Evolutionary conservation across 2,329 filamentous ascomycete species (phyloP).

Genomic region (Fusarium drepaniforme): DNA sequence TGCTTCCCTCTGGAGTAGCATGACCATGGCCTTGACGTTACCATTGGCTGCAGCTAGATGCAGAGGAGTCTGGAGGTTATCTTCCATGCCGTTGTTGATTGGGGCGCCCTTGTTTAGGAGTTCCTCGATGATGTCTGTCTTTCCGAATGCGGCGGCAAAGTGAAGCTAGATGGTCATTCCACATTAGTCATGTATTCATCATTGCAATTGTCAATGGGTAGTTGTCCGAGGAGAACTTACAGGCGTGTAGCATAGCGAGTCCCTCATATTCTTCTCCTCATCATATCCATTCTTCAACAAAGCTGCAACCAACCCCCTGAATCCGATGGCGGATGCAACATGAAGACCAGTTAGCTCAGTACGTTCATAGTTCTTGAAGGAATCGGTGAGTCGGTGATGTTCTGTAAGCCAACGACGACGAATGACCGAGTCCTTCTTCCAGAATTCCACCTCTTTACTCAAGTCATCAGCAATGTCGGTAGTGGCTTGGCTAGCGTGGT

Average conservation of each 20-base stretch:
- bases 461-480: constrained; percentile 56
- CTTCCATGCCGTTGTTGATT: constrained; percentile 48
- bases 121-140: constrained; percentile 25
- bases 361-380: constrained; percentile 47
- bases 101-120: constrained; percentile 19
- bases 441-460: constrained; percentile 54
- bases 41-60: constrained; percentile 55
- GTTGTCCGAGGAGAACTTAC: constrained; percentile 38
- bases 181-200: constrained; percentile 37
- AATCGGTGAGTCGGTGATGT: constrained; percentile 47
- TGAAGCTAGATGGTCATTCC: constrained; percentile 15
- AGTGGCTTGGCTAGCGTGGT: constrained; percentile 56
- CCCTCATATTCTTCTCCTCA: constrained; percentile 48
- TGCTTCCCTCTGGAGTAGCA: constrained; percentile 52
- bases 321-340: constrained; percentile 54
- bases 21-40: constrained; percentile 55
- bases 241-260: constrained; percentile 49
- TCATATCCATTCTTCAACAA: constrained; percentile 54
- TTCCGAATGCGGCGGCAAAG: constrained; percentile 22
- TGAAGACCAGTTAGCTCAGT: constrained; percentile 52
- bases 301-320: constrained; percentile 52
- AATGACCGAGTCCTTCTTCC: constrained; percentile 51
- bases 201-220: neutral
- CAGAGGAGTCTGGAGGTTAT: constrained; percentile 50
- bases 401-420: constrained; percentile 54